Conservation (phyloP, 1,284 basidiomycete species). For the Ustilago bromivora region DNA sequence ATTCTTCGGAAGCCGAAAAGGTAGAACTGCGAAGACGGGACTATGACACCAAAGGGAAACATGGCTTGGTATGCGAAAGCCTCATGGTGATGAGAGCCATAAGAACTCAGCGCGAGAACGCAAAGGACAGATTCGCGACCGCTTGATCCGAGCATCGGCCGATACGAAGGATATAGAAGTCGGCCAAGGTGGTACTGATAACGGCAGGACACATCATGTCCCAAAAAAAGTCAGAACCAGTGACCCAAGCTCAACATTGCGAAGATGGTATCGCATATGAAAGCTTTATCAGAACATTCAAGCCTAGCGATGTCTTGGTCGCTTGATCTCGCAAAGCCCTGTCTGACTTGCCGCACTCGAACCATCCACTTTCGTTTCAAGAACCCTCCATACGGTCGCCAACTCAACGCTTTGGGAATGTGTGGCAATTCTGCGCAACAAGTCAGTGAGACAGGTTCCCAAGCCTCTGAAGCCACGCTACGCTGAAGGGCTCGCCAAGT, state of each 20-base stretch:
- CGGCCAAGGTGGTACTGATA: background rate
- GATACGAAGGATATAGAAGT: background rate
- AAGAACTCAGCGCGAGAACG: background rate
- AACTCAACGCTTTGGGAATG: too few species aligned
- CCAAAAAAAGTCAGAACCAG: background rate
- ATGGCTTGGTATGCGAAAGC: background rate
- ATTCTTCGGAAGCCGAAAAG: background rate
- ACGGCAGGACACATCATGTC: background rate
- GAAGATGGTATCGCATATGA: background rate
- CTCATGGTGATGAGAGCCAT: background rate
- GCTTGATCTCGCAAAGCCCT: background rate
- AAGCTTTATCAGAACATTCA: background rate
- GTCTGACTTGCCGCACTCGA: background rate
- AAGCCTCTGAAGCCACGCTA: conserved; percentile 10
- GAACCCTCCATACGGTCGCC: too few species aligned
- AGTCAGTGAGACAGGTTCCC: conserved; percentile 11
- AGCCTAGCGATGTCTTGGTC: conserved; percentile 8
- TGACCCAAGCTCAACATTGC: background rate
- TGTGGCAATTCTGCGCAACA: background rate
- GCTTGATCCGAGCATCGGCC: background rate
- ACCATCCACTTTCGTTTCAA: background rate
- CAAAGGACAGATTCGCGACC: background rate
- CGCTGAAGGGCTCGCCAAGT: conserved; percentile 9
- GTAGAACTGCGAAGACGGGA: background rate
- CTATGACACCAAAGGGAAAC: background rate